Evolutionary conservation across 192 early-diverging fungal species (phyloP).

Genomic region (Coemansia sp.): DNA sequence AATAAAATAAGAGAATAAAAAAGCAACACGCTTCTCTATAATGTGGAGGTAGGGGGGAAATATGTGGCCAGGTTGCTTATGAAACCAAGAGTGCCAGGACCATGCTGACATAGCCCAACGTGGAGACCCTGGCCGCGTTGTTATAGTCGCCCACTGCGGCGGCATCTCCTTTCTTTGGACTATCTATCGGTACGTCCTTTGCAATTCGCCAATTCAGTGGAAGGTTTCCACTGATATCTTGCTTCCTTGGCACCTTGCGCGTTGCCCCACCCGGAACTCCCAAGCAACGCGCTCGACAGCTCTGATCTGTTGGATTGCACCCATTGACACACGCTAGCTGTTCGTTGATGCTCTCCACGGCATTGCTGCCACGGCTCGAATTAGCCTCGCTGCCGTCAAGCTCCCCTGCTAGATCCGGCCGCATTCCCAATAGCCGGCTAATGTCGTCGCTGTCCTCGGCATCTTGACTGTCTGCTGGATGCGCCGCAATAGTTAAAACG

Average conservation of each 20-base stretch:
- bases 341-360: neutral
- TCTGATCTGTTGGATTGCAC: slow-evolving; percentile 35
- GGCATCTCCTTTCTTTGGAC: neutral
- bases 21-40: too few species aligned
- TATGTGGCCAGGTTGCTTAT: neutral
- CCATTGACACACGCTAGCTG: slow-evolving; percentile 26
- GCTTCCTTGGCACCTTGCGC: slow-evolving; percentile 35
- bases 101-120: slow-evolving; percentile 2
- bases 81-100: neutral
- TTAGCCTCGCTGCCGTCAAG: neutral
- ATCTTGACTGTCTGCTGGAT: neutral
- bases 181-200: neutral
- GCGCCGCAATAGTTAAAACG: neutral
- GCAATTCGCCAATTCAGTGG: slow-evolving; percentile 35
- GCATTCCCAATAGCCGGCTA: slow-evolving; percentile 15
- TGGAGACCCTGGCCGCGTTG: neutral
- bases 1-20: neutral
- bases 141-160: too few species aligned
- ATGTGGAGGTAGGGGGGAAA: too few species aligned
- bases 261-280: slow-evolving; percentile 47
- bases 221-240: slow-evolving; percentile 39
- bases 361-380: neutral
- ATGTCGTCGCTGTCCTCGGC: slow-evolving; percentile 21
- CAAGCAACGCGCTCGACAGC: slow-evolving; percentile 47
- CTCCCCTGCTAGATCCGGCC: slow-evolving; percentile 35